These are phyloP conservation scores for Vitellaria paradoxa DNA, from an alignment of 179 eudicot species.

Conservation along the genomic window DNA sequence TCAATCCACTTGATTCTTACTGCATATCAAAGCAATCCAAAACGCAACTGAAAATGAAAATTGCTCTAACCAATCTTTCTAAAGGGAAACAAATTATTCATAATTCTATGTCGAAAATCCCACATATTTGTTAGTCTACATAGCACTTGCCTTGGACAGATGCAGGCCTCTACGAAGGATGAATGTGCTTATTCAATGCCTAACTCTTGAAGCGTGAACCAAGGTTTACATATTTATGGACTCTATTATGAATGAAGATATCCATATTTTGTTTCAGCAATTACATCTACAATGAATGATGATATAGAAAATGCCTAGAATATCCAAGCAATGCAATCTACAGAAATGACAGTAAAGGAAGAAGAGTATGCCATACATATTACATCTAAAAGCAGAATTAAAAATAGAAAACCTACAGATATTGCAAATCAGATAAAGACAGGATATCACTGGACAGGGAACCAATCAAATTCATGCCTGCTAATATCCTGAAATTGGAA, in stretches of 20 bases:
- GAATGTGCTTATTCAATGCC: not conserved
- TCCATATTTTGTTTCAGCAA: not conserved
- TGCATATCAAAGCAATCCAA: not conserved
- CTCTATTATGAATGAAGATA: not conserved
- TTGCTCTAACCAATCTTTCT: not conserved
- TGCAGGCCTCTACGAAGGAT: not conserved
- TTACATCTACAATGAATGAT: not conserved
- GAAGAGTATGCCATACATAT: not conserved
- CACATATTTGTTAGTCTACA: not conserved
- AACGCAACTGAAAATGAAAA: not conserved
- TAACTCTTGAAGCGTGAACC: not conserved
- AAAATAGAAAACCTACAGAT: constrained; percentile 26
- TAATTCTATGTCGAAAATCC: not conserved
- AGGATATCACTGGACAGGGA: constrained; percentile 23
- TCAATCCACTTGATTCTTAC: not conserved
- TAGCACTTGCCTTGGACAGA: not conserved
- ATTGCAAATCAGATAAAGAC: constrained; percentile 28
- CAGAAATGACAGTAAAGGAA: not conserved
- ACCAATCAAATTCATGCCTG: constrained; percentile 30
- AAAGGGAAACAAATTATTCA: not conserved
- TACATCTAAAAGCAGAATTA: constrained; percentile 3
- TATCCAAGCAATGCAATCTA: not conserved
- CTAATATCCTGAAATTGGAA: constrained; percentile 30
- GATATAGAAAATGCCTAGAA: not conserved
- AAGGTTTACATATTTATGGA: not conserved